Percentiles rank a stretch among this genome's conserved stretches.
Evolutionary conservation across 495 filamentous ascomycete genomes (phyloP).

Genomic region (Penicillium parvum): DNA sequence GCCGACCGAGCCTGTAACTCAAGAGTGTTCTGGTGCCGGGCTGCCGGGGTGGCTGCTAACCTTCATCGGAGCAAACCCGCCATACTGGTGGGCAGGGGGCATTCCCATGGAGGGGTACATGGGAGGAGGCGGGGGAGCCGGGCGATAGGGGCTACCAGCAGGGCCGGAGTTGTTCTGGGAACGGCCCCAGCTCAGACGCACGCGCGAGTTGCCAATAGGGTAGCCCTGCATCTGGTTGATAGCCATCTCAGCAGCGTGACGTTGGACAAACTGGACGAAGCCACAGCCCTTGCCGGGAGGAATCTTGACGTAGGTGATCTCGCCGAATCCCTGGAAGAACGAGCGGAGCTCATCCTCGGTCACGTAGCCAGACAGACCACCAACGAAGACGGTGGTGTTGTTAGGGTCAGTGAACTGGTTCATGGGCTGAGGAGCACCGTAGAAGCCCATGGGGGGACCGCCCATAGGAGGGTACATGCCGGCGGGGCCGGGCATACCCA

Average conservation of each 20-base stretch:
- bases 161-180: constrained; percentile 98
- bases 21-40: constrained; percentile 29
- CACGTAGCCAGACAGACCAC: constrained; percentile 94
- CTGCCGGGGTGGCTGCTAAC: constrained; percentile 47
- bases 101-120: constrained; percentile 84
- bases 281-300: constrained; percentile 98
- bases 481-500: constrained; percentile 49
- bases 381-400: constrained; percentile 99
- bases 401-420: constrained; percentile 99
- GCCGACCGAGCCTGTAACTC: constrained; percentile 32
- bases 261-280: constrained; percentile 98
- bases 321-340: constrained; percentile 99
- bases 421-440: constrained; percentile 88
- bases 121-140: constrained; percentile 84
- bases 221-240: constrained; percentile 99
- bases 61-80: constrained; percentile 72
- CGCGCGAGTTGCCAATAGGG: constrained; percentile 97
- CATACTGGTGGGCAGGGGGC: constrained; percentile 68
- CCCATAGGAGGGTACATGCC: constrained; percentile 64
- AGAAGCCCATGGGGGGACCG: constrained; percentile 75
- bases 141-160: constrained; percentile 94
- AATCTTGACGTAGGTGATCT: constrained; percentile 99
- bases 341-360: constrained; percentile 98
- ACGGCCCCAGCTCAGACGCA: constrained; percentile 94
- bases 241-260: constrained; percentile 98